Evolutionary conservation across 2,329 filamentous ascomycete genomes (phyloP).

Genomic region (Aspergillus neoniger): DNA sequence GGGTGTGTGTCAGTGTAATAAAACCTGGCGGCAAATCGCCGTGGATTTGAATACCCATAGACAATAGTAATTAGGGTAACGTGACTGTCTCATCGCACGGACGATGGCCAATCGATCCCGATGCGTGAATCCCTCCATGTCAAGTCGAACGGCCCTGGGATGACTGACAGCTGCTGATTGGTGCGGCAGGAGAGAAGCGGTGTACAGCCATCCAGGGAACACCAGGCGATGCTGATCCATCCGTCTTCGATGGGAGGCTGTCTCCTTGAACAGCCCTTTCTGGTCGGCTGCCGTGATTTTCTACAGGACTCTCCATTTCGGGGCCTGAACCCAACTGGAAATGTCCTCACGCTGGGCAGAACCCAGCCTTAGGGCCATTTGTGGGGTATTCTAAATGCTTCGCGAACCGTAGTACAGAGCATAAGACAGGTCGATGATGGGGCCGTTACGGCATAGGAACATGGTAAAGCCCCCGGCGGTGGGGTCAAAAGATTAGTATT

Average conservation of each 20-base stretch:
- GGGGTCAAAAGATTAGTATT: neutral
- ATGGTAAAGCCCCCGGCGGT: neutral
- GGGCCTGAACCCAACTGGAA: neutral
- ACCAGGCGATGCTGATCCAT: slow-evolving; percentile 19
- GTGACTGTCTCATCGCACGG: slow-evolving; percentile 19
- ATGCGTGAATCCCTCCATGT: slow-evolving; percentile 10
- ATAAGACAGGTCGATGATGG: neutral
- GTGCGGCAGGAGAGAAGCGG: slow-evolving; percentile 27
- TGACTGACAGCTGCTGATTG: slow-evolving; percentile 20
- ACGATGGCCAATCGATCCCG: slow-evolving; percentile 18
- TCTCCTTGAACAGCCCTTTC: slow-evolving; percentile 1
- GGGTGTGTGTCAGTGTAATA: slow-evolving; percentile 12
- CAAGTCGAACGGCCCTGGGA: slow-evolving; percentile 5
- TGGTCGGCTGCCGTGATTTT: neutral
- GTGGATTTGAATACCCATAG: neutral
- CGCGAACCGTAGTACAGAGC: neutral
- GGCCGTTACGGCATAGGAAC: neutral
- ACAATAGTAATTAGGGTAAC: neutral
- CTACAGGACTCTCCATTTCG: neutral
- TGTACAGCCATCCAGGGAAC: slow-evolving; percentile 18
- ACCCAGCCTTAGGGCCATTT: neutral
- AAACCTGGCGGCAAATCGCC: slow-evolving; percentile 5
- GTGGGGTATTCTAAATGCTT: slow-evolving; percentile 5
- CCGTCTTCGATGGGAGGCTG: slow-evolving; percentile 6
- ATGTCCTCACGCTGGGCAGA: neutral